Base-by-base conservation (phyloP, 805 yeast genomes). In the Brettanomyces bruxellensis region DNA sequence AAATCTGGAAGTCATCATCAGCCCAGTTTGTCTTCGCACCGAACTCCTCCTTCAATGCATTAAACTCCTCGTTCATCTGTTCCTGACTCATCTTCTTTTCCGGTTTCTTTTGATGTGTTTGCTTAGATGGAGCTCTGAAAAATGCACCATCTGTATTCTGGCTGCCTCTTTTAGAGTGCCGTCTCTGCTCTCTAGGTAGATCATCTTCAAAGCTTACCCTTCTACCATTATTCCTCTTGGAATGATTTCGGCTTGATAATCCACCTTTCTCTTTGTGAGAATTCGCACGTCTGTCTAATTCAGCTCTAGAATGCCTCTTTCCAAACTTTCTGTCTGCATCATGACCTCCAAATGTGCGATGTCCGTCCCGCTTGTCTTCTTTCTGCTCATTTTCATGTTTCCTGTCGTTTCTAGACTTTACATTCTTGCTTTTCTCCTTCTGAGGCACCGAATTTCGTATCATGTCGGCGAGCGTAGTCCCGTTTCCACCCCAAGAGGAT, bases 21-120 rank as follows among this genome's bases (percentile, higher is more conserved):
- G 45, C 48, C 48, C 48, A 45, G 40, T 41, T 45, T 4, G 44
- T 22, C 5, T 32, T 37, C 4, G 41, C 37, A 28, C 46, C 49
- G 39, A 42, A 42, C 38, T 51, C 35, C 8, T 51, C 49, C 25
- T 49, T 45, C 24, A 36, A 22, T 35, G 52, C 49, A 22, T 49
- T 51, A 30, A 53, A 50, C 41, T 53, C 55, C 42, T 44, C 25
- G 28, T 53, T 28, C 2, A 28, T 28, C 32, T 28, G 32, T 9
- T 28, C 32, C 56, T 35, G 30, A 22, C 34, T 40, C 34, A 25
- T 13, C 43, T 34, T 40, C 43, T 22, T 40, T 24, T 28, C 30
- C 11, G 34, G 35, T 34, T 22, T 40, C 11, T 30, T n/a, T 13
- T 13, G 32, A 8, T 13, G 24, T 7, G 14, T 7, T 25, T 18